phyloP scores from a whole-genome alignment of 805 yeast species.

The Candida tibetensis region DNA sequence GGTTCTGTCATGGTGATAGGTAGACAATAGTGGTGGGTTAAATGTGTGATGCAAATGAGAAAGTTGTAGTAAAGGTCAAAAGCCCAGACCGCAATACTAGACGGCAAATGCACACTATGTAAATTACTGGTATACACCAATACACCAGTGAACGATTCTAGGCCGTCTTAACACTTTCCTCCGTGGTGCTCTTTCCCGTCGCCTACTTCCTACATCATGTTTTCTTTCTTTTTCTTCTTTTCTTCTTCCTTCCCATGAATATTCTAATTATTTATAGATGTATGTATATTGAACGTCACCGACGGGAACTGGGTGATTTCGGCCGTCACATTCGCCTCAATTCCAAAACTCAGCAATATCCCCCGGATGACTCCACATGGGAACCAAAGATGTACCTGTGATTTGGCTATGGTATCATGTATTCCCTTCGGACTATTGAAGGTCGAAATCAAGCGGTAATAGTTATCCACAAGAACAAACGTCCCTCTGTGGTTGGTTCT shows the following conservation, averaged over 20 bases:
- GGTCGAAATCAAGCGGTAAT: constrained; percentile 51
- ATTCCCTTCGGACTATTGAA: constrained; percentile 47
- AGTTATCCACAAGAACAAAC: constrained; percentile 71
- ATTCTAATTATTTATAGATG: constrained; percentile 43
- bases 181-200: too few relatives aligned
- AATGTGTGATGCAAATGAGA: not conserved
- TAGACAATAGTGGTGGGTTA: too few relatives aligned
- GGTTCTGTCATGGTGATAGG: constrained; percentile 13
- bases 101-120: too few relatives aligned
- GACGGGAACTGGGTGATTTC: constrained; percentile 61
- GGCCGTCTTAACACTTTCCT: too few relatives aligned
- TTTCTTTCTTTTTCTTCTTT: too few relatives aligned
- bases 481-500: constrained; percentile 90
- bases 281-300: constrained; percentile 72
- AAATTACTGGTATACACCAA: not conserved
- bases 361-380: constrained; percentile 80
- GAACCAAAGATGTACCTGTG: constrained; percentile 57
- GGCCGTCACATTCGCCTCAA: constrained; percentile 62
- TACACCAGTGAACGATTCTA: too few relatives aligned
- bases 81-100: not conserved
- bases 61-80: too few relatives aligned
- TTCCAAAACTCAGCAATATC: constrained; percentile 63
- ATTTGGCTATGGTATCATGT: constrained; percentile 43
- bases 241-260: too few relatives aligned
- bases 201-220: too few relatives aligned